Evolutionary conservation across 768 basidiomycete species (phyloP), one percentile per base, ranked within the genome.

Genomic region (Boletus bicolor): DNA sequence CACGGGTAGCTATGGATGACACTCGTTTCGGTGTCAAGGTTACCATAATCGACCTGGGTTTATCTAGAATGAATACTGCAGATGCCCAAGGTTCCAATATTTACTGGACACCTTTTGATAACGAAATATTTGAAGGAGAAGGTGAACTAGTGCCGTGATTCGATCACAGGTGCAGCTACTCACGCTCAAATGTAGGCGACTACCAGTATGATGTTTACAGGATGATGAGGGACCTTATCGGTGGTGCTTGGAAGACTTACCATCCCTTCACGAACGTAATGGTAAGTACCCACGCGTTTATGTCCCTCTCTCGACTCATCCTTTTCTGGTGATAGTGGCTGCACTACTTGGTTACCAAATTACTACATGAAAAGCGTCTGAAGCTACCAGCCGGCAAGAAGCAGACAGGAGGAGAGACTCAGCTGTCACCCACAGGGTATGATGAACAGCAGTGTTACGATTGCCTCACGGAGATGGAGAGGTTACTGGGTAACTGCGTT

Each of bases 181-280:
- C 36, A 71, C 41, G 15, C 52, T 62, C 19, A 45, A 45, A 14
- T 59, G 51, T 57, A 90, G 89, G 93, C 10, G 91, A 93, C 68
- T 90, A 91, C 64, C 97, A 98, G 70, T 98, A 93, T 70, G 93
- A 98, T 66, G 78, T 98, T 5, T 99, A 99, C 66, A 83, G 96
- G 42, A 82, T 87, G 73, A 98, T 98, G 92, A 77, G 78, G 47
- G 74, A 76, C 32, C 73, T 84, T 58, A 84, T 82, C 44, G 73
- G 77, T 6, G 75, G 76, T 36, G 68, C 76, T 41, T 99, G 97
- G 97, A 80, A 82, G 60, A 79, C 71, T 10, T 97, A 85, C 68
- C 79, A 83, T 53, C 93, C 93, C 2, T 71, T 88, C 17, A 94
- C 93, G 10, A 98, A 98, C 68, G 84, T 97, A 37, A 84, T 98